Base-by-base conservation (phyloP, 2,329 filamentous ascomycete genomes). In the Eutypa lata region DNA sequence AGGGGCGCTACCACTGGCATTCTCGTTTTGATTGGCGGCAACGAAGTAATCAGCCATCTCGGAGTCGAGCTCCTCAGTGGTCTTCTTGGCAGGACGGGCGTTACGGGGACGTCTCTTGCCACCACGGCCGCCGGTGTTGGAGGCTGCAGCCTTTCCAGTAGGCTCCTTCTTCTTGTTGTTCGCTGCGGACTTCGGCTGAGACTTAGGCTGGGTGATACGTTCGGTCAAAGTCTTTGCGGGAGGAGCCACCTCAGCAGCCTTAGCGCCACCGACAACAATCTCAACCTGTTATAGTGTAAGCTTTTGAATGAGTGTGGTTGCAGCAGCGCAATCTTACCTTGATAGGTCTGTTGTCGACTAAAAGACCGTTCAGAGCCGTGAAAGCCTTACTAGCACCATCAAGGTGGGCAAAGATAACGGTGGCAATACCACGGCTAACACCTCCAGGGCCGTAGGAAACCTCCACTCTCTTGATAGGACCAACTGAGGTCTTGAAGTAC, bases 31-130 rank as follows among this genome's bases (percentile, higher is more conserved):
- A 54, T 73, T 70, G 40, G 71, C 71, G 26, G 71, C 65, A 50
- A 80, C 84, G 69, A 95, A 97, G 77, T 99, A 99, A 72, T 97
- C 94, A 19, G 85, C 87, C 94, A 99, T 99, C 72, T 99, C 94
- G 4, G 90, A 91, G 71, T 99, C 94, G 24, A 99, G 85, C 76
- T 99, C 92, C 70, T 96, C 93, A 1, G 88, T 86, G 0, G 91
- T 96, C 89, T 97, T 97, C 77, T 95, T 79, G 66, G 86, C 75
- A 61, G 88, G 80, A 64, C 88, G 83, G 59, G 80, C 77, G 65
- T 77, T 87, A 61, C 86, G 85, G 42, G 68, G 71, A 57, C 80
- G 77, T 54, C 75, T 73, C 69, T 79, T 81, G 58, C 74, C 76
- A 44, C 73, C 76, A 57, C 75, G 77, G 51, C 76, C 76, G 47